These are phyloP conservation scores for Komagataella kurtzmanii DNA, from an alignment of 805 yeast species.

Conservation along the genomic window DNA sequence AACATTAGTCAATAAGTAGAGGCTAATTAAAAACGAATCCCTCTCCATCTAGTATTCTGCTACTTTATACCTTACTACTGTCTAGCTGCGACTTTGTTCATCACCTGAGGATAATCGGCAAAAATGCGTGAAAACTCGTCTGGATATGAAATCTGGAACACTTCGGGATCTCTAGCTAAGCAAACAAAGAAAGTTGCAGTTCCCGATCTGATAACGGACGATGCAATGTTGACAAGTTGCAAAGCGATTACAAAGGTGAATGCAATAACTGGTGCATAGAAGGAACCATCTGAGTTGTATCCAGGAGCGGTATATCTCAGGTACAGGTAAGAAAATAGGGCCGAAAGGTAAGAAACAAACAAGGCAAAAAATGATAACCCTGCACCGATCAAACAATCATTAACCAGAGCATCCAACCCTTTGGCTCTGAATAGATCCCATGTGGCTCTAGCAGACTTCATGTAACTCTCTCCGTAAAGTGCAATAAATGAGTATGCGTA, in stretches of 20 bases:
- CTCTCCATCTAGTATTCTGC: neutral
- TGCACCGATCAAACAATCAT: constrained; percentile 71
- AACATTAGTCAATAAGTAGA: neutral
- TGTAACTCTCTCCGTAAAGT: constrained; percentile 69
- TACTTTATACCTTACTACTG: neutral
- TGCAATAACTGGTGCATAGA: constrained; percentile 63
- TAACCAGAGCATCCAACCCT: constrained; percentile 76
- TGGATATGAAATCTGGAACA: constrained; percentile 61
- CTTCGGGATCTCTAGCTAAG: constrained; percentile 69
- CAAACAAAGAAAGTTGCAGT: constrained; percentile 71
- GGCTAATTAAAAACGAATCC: neutral
- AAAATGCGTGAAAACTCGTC: constrained; percentile 9
- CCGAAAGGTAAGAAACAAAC: constrained; percentile 44
- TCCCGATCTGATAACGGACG: constrained; percentile 63
- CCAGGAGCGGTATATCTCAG: constrained; percentile 54
- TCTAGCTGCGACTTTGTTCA: neutral
- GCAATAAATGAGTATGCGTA: constrained; percentile 85
- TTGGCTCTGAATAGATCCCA: constrained; percentile 64
- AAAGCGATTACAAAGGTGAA: constrained; percentile 59
- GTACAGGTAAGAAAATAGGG: constrained; percentile 49
- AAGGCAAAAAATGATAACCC: constrained; percentile 67
- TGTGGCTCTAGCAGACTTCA: constrained; percentile 69
- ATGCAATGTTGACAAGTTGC: constrained; percentile 58
- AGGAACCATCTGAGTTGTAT: constrained; percentile 47
- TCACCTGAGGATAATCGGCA: constrained; percentile 2